phyloP scores from a whole-genome alignment of 176 grass and related monocot species.

The Triticum timopheevii region DNA sequence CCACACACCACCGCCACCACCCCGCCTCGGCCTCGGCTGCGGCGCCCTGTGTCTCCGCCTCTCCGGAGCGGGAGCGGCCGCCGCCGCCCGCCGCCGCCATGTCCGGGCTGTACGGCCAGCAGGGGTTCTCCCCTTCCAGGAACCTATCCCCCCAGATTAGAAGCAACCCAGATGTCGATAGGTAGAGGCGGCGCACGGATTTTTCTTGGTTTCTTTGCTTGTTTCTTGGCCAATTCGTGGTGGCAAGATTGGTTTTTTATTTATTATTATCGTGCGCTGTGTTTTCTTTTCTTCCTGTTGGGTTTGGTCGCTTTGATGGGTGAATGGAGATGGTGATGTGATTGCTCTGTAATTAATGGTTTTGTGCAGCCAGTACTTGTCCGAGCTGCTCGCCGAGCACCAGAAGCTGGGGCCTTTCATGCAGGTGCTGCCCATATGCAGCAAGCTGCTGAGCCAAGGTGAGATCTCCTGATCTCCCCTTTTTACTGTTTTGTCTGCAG shows the following conservation, averaged over 20 bases:
- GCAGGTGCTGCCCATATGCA: conserved; percentile 97
- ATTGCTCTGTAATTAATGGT: conserved; percentile 5
- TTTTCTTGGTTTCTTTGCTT: conserved; percentile 8
- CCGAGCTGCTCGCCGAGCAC: conserved; percentile 87
- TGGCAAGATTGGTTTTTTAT: conserved; percentile 44
- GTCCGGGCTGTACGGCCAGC: conserved; percentile 78
- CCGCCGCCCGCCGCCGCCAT: conserved; percentile 51
- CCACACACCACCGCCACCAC: conserved; percentile 31
- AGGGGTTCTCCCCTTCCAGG: conserved; percentile 82
- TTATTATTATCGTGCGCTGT: not conserved
- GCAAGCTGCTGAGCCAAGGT: conserved; percentile 89
- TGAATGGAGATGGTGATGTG: conserved; percentile 8
- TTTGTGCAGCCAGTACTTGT: conserved; percentile 76
- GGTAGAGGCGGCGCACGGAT: conserved; percentile 54
- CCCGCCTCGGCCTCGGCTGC: conserved; percentile 23
- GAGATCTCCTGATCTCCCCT: conserved; percentile 32
- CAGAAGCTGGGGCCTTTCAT: conserved; percentile 97
- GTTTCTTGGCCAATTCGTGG: conserved; percentile 40
- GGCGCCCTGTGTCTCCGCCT: not conserved
- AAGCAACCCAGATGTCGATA: conserved; percentile 71
- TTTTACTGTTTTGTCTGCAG: conserved; percentile 23
- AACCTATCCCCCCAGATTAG: conserved; percentile 85
- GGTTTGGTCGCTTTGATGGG: not conserved
- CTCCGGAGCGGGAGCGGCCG: conserved; percentile 14
- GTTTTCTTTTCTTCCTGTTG: not conserved